Conservation (phyloP, 805 yeast species). For the Wickerhamiella azymoides region DNA sequence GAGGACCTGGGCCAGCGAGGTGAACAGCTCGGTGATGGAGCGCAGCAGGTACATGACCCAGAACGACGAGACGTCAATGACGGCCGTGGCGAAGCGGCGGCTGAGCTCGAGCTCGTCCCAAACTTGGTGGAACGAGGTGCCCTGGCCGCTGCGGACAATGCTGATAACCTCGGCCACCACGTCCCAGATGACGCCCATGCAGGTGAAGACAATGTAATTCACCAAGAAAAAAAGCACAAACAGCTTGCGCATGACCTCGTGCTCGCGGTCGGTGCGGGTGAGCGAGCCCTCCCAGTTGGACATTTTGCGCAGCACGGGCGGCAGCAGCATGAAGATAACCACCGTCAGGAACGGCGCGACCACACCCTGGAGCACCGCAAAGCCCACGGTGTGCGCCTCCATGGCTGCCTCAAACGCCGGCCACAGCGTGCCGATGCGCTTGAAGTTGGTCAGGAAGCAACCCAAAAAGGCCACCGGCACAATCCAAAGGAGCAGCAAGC, state of each 20-base stretch:
- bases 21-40: conserved; percentile 22
- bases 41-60: conserved; percentile 30
- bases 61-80: conserved; percentile 28
- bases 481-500: conserved; percentile 25
- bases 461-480: conserved; percentile 30
- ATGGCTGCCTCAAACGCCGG: conserved; percentile 22
- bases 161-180: conserved; percentile 22
- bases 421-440: conserved; percentile 27
- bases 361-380: conserved; percentile 29
- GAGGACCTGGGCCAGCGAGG: conserved; percentile 23
- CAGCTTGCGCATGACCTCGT: conserved; percentile 26
- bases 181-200: conserved; percentile 29
- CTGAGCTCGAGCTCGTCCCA: conserved; percentile 21
- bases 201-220: conserved; percentile 27
- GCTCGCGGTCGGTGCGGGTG: conserved; percentile 27
- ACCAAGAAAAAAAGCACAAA: conserved; percentile 28
- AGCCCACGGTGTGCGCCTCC: conserved; percentile 17
- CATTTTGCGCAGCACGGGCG: conserved; percentile 25
- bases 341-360: conserved; percentile 26
- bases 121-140: conserved; percentile 18
- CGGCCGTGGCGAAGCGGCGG: conserved; percentile 25
- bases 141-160: conserved; percentile 7
- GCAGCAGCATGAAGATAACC: conserved; percentile 24
- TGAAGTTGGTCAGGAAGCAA: conserved; percentile 27
- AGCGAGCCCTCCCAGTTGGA: conserved; percentile 27